Evolutionary conservation across 1,284 basidiomycete genomes (phyloP), one percentile per base, ranked within the genome.

Genomic region (Vanrija sp.): DNA sequence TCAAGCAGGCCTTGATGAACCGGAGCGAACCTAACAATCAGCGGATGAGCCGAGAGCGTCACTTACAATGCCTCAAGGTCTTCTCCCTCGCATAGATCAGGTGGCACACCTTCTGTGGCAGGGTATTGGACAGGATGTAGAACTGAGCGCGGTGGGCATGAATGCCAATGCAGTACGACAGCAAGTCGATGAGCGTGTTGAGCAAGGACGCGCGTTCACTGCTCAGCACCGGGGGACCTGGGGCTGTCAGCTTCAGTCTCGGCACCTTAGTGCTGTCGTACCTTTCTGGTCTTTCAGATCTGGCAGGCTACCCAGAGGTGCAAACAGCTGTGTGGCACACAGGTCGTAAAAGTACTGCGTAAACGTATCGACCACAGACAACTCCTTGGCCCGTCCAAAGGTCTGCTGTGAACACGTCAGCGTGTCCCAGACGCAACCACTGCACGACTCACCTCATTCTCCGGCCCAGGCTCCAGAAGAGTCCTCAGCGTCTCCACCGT

Each of bases 131-230:
- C 58, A 96, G 82, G 68, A 97, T 82, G 72, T 85, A 94, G 77
- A 91, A 94, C 75, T 93, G 89, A 64, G 88, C 89, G 51, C 92
- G 85, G 77, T 92, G 91, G 47, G 85, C 83, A 75, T 98, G 95
- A 71, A 94, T 88, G 48, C 83, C 78, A 51, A 89, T 82, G 76
- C 93, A 92, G 77, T 85, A 91, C 73, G 89, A 89, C 55, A 98
- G 79, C 59, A 98, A 79, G 71, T 98, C 96, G 76, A 89, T 90
- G 48, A 93, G 81, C 71, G 87, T 87, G 59, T 89, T 82, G 68
- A 85, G 85, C 62, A 90, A 83, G 63, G 89, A 85, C 39, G 84
- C 83, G 4, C 36, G 41, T 7, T 52, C 42, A 36, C 20, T 12
- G 2, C 43, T 44, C 24, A 59, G 46, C 3, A 4, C 24, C 4